Conservation (phyloP, 2,329 filamentous ascomycete species). For the Hypoxylon sp. region DNA sequence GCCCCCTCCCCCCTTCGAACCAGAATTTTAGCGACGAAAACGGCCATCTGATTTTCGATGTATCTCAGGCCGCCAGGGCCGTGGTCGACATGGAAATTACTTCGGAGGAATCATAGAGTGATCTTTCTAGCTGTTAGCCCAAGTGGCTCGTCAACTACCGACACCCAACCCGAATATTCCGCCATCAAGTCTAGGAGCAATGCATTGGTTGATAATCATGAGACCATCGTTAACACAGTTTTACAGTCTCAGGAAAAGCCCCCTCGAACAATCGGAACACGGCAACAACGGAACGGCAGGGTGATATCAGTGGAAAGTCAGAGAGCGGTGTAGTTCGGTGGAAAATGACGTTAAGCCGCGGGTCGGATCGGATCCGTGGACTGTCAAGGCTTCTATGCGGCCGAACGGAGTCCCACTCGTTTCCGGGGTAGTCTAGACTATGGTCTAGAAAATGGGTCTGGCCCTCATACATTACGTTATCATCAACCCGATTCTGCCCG, state of each 20-base stretch:
- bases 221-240: not conserved
- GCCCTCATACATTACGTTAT: conserved; percentile 32
- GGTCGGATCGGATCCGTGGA: conserved; percentile 40
- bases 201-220: not conserved
- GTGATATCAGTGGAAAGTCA: conserved; percentile 10
- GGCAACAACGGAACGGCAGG: conserved; percentile 14
- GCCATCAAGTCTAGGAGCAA: not conserved
- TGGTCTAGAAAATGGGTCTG: conserved; percentile 28
- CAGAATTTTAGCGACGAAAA: not conserved
- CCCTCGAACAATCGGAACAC: conserved; percentile 1
- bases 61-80: not conserved
- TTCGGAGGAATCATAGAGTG: not conserved
- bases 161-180: not conserved
- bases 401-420: conserved; percentile 37
- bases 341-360: conserved; percentile 32
- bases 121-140: not conserved
- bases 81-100: not conserved
- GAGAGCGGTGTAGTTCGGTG: conserved; percentile 30
- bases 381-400: conserved; percentile 17
- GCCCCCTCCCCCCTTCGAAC: too few relatives aligned
- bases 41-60: not conserved
- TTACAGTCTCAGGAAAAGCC: not conserved
- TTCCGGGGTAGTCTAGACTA: conserved; percentile 38
- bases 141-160: not conserved
- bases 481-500: conserved; percentile 35